A percentile compares a stretch with the other conserved stretches of the same genome.
These are phyloP conservation scores for Lepraria neglecta DNA, from an alignment of 495 filamentous ascomycete genomes.

Conservation along the genomic window DNA sequence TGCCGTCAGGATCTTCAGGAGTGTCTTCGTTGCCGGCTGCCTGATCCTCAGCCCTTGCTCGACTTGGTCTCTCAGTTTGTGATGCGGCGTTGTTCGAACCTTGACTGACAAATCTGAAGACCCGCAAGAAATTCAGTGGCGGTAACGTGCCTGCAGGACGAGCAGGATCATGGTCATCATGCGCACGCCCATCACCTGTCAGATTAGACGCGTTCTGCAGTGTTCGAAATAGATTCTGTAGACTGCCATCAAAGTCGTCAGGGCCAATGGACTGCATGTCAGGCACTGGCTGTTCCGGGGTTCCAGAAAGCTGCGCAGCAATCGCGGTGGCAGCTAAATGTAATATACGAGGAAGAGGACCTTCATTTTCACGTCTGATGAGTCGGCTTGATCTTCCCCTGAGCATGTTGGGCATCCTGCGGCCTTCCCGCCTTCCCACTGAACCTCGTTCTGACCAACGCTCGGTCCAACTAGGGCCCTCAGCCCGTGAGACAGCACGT, in stretches of 20 bases:
- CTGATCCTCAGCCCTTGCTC: conserved; percentile 24
- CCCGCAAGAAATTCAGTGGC: conserved; percentile 54
- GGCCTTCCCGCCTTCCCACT: conserved; percentile 27
- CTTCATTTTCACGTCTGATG: conserved; percentile 51
- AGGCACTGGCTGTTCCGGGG: conserved; percentile 46
- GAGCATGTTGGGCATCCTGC: conserved; percentile 41
- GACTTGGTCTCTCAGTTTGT: conserved; percentile 24
- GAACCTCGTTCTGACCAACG: conserved; percentile 26
- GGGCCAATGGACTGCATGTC: conserved; percentile 54
- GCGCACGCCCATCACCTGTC: conserved; percentile 28
- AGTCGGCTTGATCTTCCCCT: conserved; percentile 45
- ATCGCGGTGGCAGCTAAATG: conserved; percentile 56
- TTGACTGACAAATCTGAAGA: conserved; percentile 53
- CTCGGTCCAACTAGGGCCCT: conserved; percentile 21
- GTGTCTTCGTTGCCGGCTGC: conserved; percentile 38
- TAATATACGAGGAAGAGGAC: conserved; percentile 50
- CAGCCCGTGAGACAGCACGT: conserved; percentile 4
- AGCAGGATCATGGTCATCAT: conserved; percentile 29
- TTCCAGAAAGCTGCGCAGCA: conserved; percentile 54
- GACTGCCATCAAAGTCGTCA: conserved; percentile 50
- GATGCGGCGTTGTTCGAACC: conserved; percentile 33
- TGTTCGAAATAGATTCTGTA: conserved; percentile 53
- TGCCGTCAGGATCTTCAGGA: conserved; percentile 48
- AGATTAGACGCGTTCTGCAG: conserved; percentile 48
- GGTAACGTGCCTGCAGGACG: conserved; percentile 33